These are phyloP conservation scores for Fraxinus americana DNA, from an alignment of 257 asterid genomes.

Conservation along the genomic window DNA sequence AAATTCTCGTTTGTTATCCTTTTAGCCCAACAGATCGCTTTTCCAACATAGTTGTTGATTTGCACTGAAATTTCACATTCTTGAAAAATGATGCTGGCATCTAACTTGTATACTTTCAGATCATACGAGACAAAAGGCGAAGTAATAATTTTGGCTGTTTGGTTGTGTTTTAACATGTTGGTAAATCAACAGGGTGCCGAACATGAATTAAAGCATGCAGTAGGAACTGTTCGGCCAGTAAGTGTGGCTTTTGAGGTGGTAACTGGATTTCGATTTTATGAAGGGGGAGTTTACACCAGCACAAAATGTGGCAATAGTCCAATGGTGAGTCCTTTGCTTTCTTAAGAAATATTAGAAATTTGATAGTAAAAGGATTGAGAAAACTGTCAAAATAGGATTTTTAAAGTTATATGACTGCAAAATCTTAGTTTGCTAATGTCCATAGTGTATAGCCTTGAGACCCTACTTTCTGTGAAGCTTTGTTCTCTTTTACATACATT, in stretches of 20 bases:
- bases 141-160: not conserved
- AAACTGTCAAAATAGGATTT: not conserved
- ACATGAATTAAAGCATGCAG: conserved; percentile 83
- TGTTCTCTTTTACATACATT: not conserved
- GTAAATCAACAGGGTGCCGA: conserved; percentile 69
- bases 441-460: not conserved
- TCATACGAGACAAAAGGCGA: not conserved
- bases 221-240: conserved; percentile 75
- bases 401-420: not conserved
- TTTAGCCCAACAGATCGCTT: not conserved
- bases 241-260: conserved; percentile 90
- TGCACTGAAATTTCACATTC: conserved; percentile 12
- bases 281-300: conserved; percentile 73
- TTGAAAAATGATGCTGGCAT: not conserved
- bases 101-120: not conserved
- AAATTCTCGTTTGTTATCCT: not conserved
- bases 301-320: conserved; percentile 62
- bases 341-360: not conserved
- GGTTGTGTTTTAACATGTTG: conserved; percentile 7
- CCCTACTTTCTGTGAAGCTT: not conserved
- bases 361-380: not conserved
- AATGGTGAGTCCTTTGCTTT: conserved; percentile 49
- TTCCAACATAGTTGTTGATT: conserved; percentile 4
- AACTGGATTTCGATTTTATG: conserved; percentile 52
- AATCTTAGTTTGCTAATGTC: not conserved